Base-by-base conservation (phyloP, 1,284 basidiomycete genomes). In the Heterobasidion occidentale region DNA sequence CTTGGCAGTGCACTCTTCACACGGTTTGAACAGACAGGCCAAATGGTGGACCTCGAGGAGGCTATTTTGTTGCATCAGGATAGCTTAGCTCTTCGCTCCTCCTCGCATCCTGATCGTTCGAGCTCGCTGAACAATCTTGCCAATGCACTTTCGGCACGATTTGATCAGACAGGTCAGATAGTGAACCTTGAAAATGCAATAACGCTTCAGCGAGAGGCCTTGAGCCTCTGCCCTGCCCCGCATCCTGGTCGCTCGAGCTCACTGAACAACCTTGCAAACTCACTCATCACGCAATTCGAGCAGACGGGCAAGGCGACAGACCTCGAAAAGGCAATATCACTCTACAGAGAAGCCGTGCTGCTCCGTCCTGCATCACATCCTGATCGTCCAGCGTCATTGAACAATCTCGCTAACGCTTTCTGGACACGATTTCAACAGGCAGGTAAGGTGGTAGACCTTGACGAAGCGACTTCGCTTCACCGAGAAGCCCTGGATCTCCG, bases 331-430 rank as follows among this genome's bases (percentile, higher is more conserved):
- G 46, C 53, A 5, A 36, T 55, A 19, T n/a, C 34, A 27, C 20
- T 36, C 8, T 36, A 35, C 15, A 20, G 20, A 9, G 20, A 48
- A 17, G 35, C 53, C 14, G 34, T 49, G 15, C 46, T 34, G 17
- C 46, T 36, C 15, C 33, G 27, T 20, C 46, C 53, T 34, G 45
- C 46, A 9, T 33, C 17, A 7, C 20, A 49, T 38, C 27, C 33
- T 7, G 45, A 38, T 17, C 65, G 61, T 36, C 59, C 61, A 27
- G 58, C 44, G 15, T 51, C 59, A 9, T 62, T 66, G 36, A 63
- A 59, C n/a, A 68, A 68, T 57, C 62, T 73, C 47, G 72, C 66
- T 2, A 59, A 61, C 38, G 64, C 65, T n/a, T 61, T 70, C 33
- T 34, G 60, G 7, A 59, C 63, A 46, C 66, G 69, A 27, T 74